Percentiles rank a stretch among this genome's conserved stretches.
These are phyloP conservation scores for Penicillium paneum DNA, from an alignment of 2,329 filamentous ascomycete genomes.

Conservation along the genomic window DNA sequence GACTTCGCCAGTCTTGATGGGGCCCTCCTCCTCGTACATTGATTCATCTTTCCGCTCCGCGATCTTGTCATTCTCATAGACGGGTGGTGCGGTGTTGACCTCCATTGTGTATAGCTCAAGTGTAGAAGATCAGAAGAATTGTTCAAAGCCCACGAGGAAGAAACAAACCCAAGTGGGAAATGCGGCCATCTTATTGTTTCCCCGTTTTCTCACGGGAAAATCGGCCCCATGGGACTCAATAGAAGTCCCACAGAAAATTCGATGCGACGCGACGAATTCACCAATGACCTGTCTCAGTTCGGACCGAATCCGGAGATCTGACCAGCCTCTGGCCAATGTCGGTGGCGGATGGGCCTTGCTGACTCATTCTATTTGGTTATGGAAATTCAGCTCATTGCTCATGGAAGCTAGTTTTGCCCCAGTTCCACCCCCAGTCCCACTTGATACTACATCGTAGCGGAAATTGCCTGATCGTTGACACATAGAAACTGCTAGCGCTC, in stretches of 20 bases:
- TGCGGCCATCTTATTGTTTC: slow-evolving; percentile 1
- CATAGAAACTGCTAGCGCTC: background rate
- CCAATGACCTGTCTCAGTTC: slow-evolving; percentile 3
- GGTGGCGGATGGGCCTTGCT: background rate
- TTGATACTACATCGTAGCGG: background rate
- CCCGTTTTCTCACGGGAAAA: background rate
- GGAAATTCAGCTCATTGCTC: background rate
- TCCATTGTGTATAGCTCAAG: slow-evolving; percentile 14
- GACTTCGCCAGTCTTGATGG: slow-evolving; percentile 22
- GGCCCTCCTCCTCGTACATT: slow-evolving; percentile 17
- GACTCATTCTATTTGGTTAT: slow-evolving; percentile 11
- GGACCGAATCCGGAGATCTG: slow-evolving; percentile 1
- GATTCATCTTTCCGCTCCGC: slow-evolving; percentile 14
- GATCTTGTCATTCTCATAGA: slow-evolving; percentile 23
- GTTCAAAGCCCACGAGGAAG: background rate
- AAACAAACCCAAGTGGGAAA: background rate
- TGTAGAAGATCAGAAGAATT: background rate
- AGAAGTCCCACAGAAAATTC: slow-evolving; percentile 5
- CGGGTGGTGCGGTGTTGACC: slow-evolving; percentile 16
- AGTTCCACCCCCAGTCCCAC: background rate
- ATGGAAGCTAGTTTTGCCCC: background rate
- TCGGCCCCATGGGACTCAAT: slow-evolving; percentile 2
- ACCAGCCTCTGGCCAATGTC: background rate
- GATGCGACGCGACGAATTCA: background rate
- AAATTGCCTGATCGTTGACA: slow-evolving; percentile 1